These are phyloP conservation scores for Apocynum venetum DNA, from an alignment of 257 asterid species.

Conservation along the genomic window DNA sequence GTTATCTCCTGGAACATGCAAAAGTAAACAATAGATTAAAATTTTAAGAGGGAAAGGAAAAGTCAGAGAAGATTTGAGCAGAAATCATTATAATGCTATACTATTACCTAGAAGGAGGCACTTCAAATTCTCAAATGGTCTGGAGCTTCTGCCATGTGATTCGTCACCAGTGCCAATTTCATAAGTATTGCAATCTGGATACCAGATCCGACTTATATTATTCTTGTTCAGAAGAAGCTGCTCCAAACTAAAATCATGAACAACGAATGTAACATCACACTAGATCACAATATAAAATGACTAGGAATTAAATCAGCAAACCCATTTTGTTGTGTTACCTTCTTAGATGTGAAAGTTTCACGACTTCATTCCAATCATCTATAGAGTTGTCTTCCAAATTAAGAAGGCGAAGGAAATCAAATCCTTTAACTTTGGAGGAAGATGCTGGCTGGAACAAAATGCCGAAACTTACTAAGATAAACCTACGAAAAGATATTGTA, in stretches of 20 bases:
- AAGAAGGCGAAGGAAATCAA: constrained; percentile 65
- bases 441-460: constrained; percentile 55
- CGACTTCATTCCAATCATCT: constrained; percentile 76
- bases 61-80: constrained; percentile 9
- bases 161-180: constrained; percentile 30
- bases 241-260: constrained; percentile 61
- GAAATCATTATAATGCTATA: background rate
- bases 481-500: background rate
- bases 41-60: constrained; percentile 14
- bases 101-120: constrained; percentile 77
- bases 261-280: constrained; percentile 20
- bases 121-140: constrained; percentile 60
- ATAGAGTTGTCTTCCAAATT: constrained; percentile 80
- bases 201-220: constrained; percentile 46
- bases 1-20: constrained; percentile 59
- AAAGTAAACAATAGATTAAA: constrained; percentile 20
- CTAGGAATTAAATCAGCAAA: constrained; percentile 9
- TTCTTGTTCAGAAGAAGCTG: constrained; percentile 85
- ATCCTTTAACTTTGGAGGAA: constrained; percentile 60
- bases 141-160: constrained; percentile 31
- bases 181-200: constrained; percentile 46
- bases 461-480: background rate
- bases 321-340: constrained; percentile 41
- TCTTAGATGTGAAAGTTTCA: constrained; percentile 61
- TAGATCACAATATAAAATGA: constrained; percentile 10